These are phyloP conservation scores for Silene coronaria DNA, from an alignment of 179 eudicot genomes.

Conservation along the genomic window DNA sequence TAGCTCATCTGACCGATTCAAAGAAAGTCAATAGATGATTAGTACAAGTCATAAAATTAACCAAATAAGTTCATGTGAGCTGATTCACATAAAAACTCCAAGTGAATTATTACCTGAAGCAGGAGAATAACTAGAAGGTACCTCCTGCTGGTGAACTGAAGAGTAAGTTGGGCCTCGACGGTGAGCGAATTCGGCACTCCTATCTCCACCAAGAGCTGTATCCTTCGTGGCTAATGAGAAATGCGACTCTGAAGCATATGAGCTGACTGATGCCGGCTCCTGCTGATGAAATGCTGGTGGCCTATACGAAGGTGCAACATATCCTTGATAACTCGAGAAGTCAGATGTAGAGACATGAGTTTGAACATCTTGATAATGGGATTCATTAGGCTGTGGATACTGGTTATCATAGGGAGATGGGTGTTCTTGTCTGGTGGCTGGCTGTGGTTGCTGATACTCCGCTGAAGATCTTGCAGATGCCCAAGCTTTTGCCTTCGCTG, in stretches of 20 bases:
- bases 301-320: slow-evolving; percentile 35
- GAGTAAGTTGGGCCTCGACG: slow-evolving; percentile 47
- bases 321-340: slow-evolving; percentile 48
- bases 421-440: slow-evolving; percentile 41
- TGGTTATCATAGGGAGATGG: slow-evolving; percentile 48
- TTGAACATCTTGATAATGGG: slow-evolving; percentile 48
- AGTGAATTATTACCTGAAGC: slow-evolving; percentile 71
- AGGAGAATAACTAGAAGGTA: slow-evolving; percentile 99
- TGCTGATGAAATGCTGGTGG: slow-evolving; percentile 37
- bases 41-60: background rate
- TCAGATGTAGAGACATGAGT: slow-evolving; percentile 35
- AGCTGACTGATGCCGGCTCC: slow-evolving; percentile 41
- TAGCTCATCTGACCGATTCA: background rate
- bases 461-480: slow-evolving; percentile 63
- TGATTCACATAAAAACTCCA: slow-evolving; percentile 43
- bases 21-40: slow-evolving; percentile 5
- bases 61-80: slow-evolving; percentile 30
- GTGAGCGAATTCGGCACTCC: slow-evolving; percentile 40
- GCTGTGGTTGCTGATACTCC: slow-evolving; percentile 52
- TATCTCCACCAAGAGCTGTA: slow-evolving; percentile 43
- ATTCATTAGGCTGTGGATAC: slow-evolving; percentile 40
- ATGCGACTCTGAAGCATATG: slow-evolving; percentile 49
- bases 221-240: slow-evolving; percentile 42
- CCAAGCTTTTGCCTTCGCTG: slow-evolving; percentile 91
- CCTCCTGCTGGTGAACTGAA: slow-evolving; percentile 91